Evolutionary conservation across 768 basidiomycete genomes (phyloP).

Genomic region (Clathrus columnatus): DNA sequence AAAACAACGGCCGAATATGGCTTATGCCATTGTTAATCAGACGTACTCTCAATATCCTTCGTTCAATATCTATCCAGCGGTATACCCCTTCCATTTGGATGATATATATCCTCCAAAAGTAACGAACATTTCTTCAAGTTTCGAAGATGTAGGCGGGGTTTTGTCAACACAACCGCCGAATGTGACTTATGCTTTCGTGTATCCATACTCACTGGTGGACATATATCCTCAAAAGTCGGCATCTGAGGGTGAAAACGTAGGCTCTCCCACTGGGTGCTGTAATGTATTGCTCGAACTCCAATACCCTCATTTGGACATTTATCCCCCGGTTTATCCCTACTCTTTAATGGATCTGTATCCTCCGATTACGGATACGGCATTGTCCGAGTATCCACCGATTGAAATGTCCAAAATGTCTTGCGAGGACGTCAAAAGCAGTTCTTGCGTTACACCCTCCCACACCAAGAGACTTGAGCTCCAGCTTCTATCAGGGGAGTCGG

Average conservation of each 20-base stretch:
- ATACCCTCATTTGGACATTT: constrained; percentile 37
- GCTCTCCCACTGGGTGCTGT: not conserved
- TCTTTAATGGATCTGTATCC: not conserved
- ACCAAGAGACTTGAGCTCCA: no score
- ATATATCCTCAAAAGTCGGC: constrained; percentile 29
- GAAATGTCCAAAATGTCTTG: constrained; percentile 14
- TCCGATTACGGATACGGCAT: not conserved
- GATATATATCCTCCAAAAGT: constrained; percentile 31
- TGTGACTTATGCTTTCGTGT: constrained; percentile 14
- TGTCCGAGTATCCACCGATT: constrained; percentile 22
- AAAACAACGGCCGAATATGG: not conserved
- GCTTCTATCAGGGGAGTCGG: not conserved
- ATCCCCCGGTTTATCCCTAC: constrained; percentile 22
- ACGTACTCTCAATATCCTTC: constrained; percentile 13
- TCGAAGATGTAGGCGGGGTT: not conserved
- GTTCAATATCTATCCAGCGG: constrained; percentile 18
- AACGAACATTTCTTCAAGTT: no score
- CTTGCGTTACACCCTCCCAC: no score
- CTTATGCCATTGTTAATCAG: no score
- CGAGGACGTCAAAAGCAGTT: not conserved
- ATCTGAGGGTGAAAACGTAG: not conserved
- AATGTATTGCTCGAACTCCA: constrained; percentile 16
- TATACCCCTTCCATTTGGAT: constrained; percentile 33
- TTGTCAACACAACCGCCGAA: not conserved
- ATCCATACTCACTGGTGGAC: constrained; percentile 30